Percentiles rank a stretch among this genome's conserved stretches.
These are phyloP conservation scores for Amanita rimosa DNA, from an alignment of 768 basidiomycete species.

Conservation along the genomic window DNA sequence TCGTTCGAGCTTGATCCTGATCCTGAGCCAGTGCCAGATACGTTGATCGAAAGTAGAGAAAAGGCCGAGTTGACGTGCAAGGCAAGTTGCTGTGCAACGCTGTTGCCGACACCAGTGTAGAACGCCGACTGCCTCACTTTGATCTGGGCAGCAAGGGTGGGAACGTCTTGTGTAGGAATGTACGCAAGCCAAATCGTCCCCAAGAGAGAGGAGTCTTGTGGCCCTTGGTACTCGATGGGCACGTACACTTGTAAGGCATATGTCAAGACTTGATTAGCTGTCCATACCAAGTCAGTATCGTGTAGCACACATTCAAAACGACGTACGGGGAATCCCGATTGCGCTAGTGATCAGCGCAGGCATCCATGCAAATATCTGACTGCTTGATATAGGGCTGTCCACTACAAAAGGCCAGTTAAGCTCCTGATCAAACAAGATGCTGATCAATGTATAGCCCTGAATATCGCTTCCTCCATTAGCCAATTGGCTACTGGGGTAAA, in stretches of 20 bases:
- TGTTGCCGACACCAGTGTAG: slow-evolving; percentile 39
- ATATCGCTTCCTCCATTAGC: slow-evolving; percentile 17
- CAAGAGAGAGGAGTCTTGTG: slow-evolving; percentile 36
- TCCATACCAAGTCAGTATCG: slow-evolving; percentile 6
- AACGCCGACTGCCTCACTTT: slow-evolving; percentile 48
- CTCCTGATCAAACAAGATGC: slow-evolving; percentile 44
- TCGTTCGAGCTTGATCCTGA: slow-evolving; percentile 12
- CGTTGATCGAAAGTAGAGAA: slow-evolving; percentile 36
- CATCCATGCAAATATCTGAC: slow-evolving; percentile 69
- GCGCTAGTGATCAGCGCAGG: slow-evolving; percentile 32
- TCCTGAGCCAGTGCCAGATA: slow-evolving; percentile 12
- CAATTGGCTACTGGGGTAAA: slow-evolving; percentile 32
- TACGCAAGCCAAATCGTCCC: slow-evolving; percentile 65
- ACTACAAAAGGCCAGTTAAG: slow-evolving; percentile 69
- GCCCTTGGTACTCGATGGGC: slow-evolving; percentile 41
- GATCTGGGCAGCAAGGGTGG: slow-evolving; percentile 54
- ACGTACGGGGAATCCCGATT: slow-evolving; percentile 20
- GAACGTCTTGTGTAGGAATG: slow-evolving; percentile 45
- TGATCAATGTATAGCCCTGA: slow-evolving; percentile 38
- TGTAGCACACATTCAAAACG: slow-evolving; percentile 6
- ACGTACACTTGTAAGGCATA: slow-evolving; percentile 61
- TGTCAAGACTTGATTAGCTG: slow-evolving; percentile 25
- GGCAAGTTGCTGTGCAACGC: slow-evolving; percentile 48
- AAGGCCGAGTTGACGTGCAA: slow-evolving; percentile 60
- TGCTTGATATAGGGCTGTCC: slow-evolving; percentile 39